phyloP scores from a whole-genome alignment of 805 yeast species.

The Ogataea pini region DNA sequence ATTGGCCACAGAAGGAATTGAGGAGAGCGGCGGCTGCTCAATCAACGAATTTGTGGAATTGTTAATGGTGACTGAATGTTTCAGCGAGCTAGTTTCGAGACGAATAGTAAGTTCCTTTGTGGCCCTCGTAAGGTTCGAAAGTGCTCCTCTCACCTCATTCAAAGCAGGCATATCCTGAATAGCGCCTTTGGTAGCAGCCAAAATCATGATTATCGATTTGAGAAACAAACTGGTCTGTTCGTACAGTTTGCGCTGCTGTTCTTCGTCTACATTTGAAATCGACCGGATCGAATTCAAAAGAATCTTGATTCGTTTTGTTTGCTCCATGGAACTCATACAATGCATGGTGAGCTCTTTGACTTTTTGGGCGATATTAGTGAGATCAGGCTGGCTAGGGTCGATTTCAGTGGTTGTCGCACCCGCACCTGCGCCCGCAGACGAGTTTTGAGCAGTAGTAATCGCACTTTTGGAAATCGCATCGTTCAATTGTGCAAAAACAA shows the following conservation, averaged over 20 bases:
- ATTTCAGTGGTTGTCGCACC: conserved; percentile 1
- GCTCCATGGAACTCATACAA: conserved; percentile 80
- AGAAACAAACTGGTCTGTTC: conserved; percentile 82
- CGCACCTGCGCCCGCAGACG: conserved; percentile 28
- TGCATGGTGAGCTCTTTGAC: conserved; percentile 77
- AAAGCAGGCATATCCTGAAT: conserved; percentile 80
- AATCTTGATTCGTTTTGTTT: conserved; percentile 63
- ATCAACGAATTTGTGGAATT: conserved; percentile 19
- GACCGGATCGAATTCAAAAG: conserved; percentile 53
- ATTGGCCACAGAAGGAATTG: conserved; percentile 39
- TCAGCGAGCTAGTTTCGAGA: conserved; percentile 63
- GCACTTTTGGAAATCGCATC: conserved; percentile 68
- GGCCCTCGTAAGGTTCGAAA: conserved; percentile 80
- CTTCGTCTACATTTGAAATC: conserved; percentile 30
- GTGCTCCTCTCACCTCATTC: conserved; percentile 74
- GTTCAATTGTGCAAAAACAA: conserved; percentile 75
- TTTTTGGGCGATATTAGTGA: conserved; percentile 49
- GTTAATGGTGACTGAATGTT: conserved; percentile 30
- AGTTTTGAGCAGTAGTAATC: conserved; percentile 46
- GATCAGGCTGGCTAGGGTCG: conserved; percentile 6
- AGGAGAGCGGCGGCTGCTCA: conserved; percentile 38
- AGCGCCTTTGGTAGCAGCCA: conserved; percentile 80
- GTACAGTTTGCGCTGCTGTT: conserved; percentile 69
- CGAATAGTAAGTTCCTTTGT: conserved; percentile 92
- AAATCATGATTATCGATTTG: conserved; percentile 78